These are phyloP conservation scores for Phytophthora foliorum DNA, from an alignment of 352 stramenopile genomes.

Conservation along the genomic window DNA sequence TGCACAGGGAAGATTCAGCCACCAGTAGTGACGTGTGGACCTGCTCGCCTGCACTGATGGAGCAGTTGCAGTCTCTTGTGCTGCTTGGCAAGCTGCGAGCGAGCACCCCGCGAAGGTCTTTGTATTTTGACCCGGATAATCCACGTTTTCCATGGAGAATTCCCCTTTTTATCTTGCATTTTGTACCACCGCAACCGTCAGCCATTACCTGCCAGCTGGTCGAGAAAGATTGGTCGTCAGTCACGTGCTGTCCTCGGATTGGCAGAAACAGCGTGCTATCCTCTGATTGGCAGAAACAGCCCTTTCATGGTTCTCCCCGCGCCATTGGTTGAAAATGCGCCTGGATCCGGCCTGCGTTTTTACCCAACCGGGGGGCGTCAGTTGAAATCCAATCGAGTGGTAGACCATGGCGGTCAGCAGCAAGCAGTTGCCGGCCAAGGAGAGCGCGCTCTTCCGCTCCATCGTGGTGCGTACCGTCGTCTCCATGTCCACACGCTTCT, in stretches of 20 bases:
- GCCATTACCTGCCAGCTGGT: constrained; percentile 8
- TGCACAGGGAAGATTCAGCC: too few relatives aligned
- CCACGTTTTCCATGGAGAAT: constrained; percentile 39
- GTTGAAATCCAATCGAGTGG: constrained; percentile 36
- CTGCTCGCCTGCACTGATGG: constrained; percentile 13
- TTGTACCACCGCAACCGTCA: constrained; percentile 9
- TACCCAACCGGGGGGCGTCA: constrained; percentile 27
- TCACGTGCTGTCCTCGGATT: neutral
- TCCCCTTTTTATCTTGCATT: constrained; percentile 33
- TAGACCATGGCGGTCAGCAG: constrained; percentile 59
- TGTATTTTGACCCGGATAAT: constrained; percentile 41
- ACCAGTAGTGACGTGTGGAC: constrained; percentile 34
- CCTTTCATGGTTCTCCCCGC: neutral
- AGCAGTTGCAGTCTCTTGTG: neutral
- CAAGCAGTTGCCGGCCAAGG: constrained; percentile 93
- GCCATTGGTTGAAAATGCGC: constrained; percentile 1
- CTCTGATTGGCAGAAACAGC: neutral
- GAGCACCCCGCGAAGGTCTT: constrained; percentile 19
- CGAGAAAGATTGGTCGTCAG: constrained; percentile 28
- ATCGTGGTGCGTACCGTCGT: constrained; percentile 83
- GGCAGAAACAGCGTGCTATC: neutral
- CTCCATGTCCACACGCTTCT: neutral
- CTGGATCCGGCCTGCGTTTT: constrained; percentile 20
- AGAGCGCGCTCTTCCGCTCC: constrained; percentile 96
- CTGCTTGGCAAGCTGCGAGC: constrained; percentile 7